A percentile compares a stretch with the other conserved stretches of the same genome.
Evolutionary conservation across 768 basidiomycete species (phyloP).

Genomic region (Hemileccinum rubropunctum): DNA sequence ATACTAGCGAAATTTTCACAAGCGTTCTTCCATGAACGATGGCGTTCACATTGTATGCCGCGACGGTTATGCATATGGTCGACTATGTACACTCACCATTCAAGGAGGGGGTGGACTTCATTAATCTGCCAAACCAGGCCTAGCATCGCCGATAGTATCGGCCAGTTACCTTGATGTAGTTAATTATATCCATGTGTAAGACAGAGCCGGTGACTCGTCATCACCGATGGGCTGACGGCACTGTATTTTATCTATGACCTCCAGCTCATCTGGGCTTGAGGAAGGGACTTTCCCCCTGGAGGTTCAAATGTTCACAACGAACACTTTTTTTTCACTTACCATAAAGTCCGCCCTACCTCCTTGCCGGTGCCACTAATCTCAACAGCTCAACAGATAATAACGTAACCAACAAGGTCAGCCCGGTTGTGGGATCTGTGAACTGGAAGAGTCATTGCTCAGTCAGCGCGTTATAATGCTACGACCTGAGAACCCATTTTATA

Average conservation of each 20-base stretch:
- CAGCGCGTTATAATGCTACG: background rate
- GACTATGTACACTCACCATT: background rate
- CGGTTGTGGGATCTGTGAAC: background rate
- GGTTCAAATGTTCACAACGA: background rate
- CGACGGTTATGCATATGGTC: background rate
- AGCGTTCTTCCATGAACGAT: background rate
- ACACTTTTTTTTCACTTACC: background rate
- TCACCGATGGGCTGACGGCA: background rate
- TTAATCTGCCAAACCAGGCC: conserved; percentile 4
- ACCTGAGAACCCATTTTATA: background rate
- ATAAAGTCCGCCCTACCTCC: background rate
- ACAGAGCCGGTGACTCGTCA: conserved; percentile 1
- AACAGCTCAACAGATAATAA: background rate
- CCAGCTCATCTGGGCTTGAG: background rate
- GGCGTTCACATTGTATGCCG: background rate
- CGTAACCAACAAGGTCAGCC: conserved; percentile 7
- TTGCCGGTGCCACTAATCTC: conserved; percentile 16
- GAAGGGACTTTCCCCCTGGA: background rate
- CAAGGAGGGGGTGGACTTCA: background rate
- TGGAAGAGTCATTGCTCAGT: background rate
- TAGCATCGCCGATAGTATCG: conserved; percentile 15
- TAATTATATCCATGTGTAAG: conserved; percentile 5
- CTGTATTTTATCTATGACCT: background rate
- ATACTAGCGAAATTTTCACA: background rate
- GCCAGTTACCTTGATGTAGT: conserved; percentile 14